These are phyloP conservation scores for Solanum arcanum DNA, from an alignment of 257 asterid species.

Conservation along the genomic window DNA sequence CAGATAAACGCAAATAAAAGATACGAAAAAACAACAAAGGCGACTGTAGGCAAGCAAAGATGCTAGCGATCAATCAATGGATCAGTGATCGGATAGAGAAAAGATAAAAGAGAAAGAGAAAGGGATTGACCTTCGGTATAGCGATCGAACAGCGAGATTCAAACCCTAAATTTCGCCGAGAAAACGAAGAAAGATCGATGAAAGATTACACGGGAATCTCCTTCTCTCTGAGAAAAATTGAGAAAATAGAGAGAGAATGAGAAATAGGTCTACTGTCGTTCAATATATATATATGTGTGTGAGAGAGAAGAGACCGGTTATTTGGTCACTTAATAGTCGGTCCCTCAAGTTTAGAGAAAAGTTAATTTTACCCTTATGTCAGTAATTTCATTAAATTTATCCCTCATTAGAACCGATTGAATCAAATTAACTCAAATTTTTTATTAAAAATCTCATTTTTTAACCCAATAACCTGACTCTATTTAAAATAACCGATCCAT, in stretches of 20 bases:
- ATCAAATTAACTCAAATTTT: too few species aligned
- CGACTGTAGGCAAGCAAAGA: background rate
- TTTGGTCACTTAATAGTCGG: background rate
- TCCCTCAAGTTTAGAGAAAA: background rate
- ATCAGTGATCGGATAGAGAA: background rate
- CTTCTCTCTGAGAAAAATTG: background rate
- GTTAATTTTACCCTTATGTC: too few species aligned
- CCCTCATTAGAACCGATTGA: too few species aligned
- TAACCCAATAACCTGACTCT: too few species aligned
- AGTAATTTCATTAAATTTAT: too few species aligned
- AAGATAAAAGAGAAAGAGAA: background rate
- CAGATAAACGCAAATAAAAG: background rate
- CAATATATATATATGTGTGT: background rate
- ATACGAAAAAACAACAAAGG: background rate
- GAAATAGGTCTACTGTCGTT: background rate
- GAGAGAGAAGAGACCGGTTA: background rate
- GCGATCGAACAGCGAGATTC: background rate
- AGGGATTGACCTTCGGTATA: background rate
- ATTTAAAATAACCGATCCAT: too few species aligned
- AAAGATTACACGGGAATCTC: background rate
- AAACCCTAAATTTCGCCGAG: background rate
- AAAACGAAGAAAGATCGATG: background rate
- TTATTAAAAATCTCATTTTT: accelerated
- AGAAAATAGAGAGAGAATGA: background rate
- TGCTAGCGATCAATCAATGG: background rate